Percentiles rank a stretch among this genome's conserved stretches.
Evolutionary conservation across 148 eudicot genomes (phyloP).

Genomic region (Linanthus parryae): DNA sequence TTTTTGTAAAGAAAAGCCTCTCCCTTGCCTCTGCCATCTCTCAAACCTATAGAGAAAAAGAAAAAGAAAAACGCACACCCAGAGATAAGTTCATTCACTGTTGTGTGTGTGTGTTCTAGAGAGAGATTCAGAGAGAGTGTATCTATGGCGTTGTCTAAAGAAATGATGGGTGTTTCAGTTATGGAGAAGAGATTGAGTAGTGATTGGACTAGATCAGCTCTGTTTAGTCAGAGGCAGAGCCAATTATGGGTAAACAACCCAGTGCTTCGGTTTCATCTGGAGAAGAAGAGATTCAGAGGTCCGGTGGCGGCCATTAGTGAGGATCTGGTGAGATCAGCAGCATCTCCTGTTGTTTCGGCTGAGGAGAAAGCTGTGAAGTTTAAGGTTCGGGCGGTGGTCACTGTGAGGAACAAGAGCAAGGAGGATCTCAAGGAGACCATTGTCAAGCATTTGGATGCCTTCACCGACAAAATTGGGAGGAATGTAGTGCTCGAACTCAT

Average conservation of each 20-base stretch:
- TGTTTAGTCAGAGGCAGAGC: not conserved
- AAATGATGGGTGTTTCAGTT: constrained; percentile 31
- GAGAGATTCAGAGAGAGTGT: too few species aligned
- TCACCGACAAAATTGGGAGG: constrained; percentile 56
- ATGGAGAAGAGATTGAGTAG: constrained; percentile 24
- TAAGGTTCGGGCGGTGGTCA: constrained; percentile 74
- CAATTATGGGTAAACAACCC: constrained; percentile 2
- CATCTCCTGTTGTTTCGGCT: too few species aligned
- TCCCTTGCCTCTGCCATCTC: too few species aligned
- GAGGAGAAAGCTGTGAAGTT: constrained; percentile 44
- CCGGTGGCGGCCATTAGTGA: constrained; percentile 63
- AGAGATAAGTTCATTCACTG: too few species aligned
- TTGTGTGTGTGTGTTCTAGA: too few species aligned
- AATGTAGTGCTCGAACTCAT: constrained; percentile 71
- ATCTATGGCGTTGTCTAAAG: constrained; percentile 39
- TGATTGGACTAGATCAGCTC: constrained; percentile 21
- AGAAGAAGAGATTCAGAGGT: constrained; percentile 11
- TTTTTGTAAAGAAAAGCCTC: too few species aligned
- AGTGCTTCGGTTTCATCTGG: constrained; percentile 6
- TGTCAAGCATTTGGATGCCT: constrained; percentile 54
- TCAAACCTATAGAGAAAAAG: too few species aligned
- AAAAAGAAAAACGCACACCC: too few species aligned
- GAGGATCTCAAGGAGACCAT: constrained; percentile 64
- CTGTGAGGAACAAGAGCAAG: constrained; percentile 79
- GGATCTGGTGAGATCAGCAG: constrained; percentile 31